phyloP scores from a whole-genome alignment of 139 green algal species.

The Coccomyxa sp. region DNA sequence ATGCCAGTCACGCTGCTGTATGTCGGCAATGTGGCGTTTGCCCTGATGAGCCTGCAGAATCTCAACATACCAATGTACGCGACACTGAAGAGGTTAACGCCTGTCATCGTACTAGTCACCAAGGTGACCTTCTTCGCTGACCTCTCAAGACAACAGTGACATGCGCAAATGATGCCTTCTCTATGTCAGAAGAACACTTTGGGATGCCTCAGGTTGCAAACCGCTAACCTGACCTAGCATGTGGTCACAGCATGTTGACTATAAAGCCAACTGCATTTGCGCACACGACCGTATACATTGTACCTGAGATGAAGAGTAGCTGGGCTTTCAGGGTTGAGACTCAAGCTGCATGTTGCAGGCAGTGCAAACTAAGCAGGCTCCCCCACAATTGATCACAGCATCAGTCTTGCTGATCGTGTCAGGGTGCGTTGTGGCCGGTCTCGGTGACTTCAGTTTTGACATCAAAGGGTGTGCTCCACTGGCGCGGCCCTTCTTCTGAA shows the following conservation, averaged over 20 bases:
- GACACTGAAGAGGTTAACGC: slow-evolving; percentile 57
- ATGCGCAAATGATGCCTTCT: too few species aligned
- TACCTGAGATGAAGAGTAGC: too few species aligned
- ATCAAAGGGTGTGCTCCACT: slow-evolving; percentile 19
- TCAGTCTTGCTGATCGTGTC: slow-evolving; percentile 50
- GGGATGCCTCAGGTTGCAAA: too few species aligned
- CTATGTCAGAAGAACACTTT: too few species aligned
- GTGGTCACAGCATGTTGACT: too few species aligned
- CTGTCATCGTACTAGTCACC: slow-evolving; percentile 46
- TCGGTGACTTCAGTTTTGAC: slow-evolving; percentile 56
- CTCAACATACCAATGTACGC: slow-evolving; percentile 57
- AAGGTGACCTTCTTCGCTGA: slow-evolving; percentile 51
- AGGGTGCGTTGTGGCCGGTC: slow-evolving; percentile 50
- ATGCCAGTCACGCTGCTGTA: slow-evolving; percentile 32
- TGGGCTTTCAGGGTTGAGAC: neutral
- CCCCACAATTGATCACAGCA: slow-evolving; percentile 15
- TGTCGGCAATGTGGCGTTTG: slow-evolving; percentile 40
- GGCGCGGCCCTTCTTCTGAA: neutral
- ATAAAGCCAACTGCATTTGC: too few species aligned
- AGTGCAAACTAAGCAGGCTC: slow-evolving; percentile 13
- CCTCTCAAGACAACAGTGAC: too few species aligned
- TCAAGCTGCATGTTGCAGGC: slow-evolving; percentile 8
- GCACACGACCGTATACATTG: too few species aligned
- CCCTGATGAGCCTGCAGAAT: slow-evolving; percentile 40
- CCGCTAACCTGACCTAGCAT: too few species aligned